A percentile compares a stretch with the other conserved stretches of the same genome.
These are phyloP conservation scores for Aulographum hederae DNA, from an alignment of 2,329 filamentous ascomycete genomes.

Conservation along the genomic window DNA sequence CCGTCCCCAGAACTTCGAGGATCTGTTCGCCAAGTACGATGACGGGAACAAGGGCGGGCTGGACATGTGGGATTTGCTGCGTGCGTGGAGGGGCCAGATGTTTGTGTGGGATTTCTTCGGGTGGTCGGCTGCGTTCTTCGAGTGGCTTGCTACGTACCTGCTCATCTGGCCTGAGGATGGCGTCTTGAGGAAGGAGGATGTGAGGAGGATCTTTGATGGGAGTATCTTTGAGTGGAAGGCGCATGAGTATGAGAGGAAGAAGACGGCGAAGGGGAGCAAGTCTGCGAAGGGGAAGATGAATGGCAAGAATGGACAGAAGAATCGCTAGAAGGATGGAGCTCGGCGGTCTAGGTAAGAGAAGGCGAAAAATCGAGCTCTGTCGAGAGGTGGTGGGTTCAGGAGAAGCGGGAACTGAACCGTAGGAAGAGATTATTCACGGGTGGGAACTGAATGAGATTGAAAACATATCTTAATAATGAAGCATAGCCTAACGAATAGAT, in stretches of 20 bases:
- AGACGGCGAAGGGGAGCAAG: not conserved
- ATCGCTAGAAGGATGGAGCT: no score
- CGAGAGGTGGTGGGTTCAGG: no score
- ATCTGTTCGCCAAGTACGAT: constrained; percentile 28
- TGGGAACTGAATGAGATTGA: no score
- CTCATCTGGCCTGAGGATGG: constrained; percentile 38
- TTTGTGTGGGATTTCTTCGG: constrained; percentile 24
- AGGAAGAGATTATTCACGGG: no score
- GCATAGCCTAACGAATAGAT: no score
- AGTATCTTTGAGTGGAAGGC: constrained; percentile 30
- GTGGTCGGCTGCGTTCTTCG: constrained; percentile 25
- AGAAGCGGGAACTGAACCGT: no score
- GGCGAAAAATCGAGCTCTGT: no score
- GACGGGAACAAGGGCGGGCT: constrained; percentile 18
- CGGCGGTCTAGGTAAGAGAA: no score
- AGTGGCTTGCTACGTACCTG: constrained; percentile 32
- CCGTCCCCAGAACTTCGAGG: constrained; percentile 27
- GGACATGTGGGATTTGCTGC: constrained; percentile 19
- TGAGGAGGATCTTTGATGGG: constrained; percentile 33
- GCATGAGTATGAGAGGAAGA: constrained; percentile 11
- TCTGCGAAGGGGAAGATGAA: no score
- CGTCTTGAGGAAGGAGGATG: constrained; percentile 37
- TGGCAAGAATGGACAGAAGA: no score
- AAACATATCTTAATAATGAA: no score
- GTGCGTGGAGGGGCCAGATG: constrained; percentile 22